Evolutionary conservation across 1,139 yeast species (phyloP).

Genomic region (Tardiomyces digboiensis): DNA sequence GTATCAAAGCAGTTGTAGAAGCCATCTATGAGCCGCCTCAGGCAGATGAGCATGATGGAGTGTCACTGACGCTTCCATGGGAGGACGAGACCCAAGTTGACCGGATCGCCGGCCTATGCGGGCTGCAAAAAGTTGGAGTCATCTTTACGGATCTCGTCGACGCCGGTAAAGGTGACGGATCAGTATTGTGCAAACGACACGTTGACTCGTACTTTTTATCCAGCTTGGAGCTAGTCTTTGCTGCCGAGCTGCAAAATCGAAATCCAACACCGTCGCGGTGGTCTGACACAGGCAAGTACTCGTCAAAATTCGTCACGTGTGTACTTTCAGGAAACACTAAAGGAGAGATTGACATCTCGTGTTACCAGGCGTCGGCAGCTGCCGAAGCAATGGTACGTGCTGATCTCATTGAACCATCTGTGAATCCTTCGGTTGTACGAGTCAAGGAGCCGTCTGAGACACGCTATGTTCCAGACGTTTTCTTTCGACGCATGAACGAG

Average conservation of each 20-base stretch:
- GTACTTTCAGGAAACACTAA: constrained; percentile 78
- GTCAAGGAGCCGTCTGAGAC: constrained; percentile 61
- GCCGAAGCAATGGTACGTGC: constrained; percentile 89
- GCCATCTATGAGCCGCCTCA: constrained; percentile 95
- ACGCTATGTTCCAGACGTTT: constrained; percentile 91
- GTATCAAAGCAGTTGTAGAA: constrained; percentile 89
- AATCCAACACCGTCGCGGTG: constrained; percentile 61
- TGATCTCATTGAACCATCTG: constrained; percentile 76
- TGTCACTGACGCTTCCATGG: constrained; percentile 44
- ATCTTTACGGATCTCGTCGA: constrained; percentile 88
- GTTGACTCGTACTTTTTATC: constrained; percentile 84
- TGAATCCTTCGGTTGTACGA: constrained; percentile 84
- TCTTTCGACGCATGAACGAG: constrained; percentile 77
- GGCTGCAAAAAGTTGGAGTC: constrained; percentile 67
- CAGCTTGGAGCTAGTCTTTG: constrained; percentile 77
- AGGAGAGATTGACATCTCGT: constrained; percentile 84
- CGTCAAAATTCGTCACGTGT: constrained; percentile 91
- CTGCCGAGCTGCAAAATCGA: constrained; percentile 64
- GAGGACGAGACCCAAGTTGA: constrained; percentile 31
- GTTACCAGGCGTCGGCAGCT: constrained; percentile 81
- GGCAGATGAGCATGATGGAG: constrained; percentile 75
- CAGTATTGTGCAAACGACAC: constrained; percentile 89
- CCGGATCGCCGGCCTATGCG: constrained; percentile 48
- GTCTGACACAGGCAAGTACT: constrained; percentile 56
- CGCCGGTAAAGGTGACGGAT: constrained; percentile 77